These are phyloP conservation scores for Syncephalastrum monosporum DNA, from an alignment of 371 early-diverging fungal species.

Conservation along the genomic window DNA sequence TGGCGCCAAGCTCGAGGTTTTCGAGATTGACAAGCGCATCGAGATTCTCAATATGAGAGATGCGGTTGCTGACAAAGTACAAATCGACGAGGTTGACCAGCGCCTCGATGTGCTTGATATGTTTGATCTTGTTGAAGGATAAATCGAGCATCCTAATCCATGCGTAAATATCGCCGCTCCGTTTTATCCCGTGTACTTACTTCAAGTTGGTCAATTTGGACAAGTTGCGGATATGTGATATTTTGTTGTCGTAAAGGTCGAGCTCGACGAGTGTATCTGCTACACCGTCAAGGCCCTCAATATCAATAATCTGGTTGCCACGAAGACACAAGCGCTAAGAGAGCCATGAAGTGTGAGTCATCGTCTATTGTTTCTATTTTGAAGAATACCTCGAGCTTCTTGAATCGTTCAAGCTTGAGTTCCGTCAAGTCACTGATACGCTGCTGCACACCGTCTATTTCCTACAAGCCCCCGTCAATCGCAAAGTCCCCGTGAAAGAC, in stretches of 20 bases:
- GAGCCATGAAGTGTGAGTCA: background rate
- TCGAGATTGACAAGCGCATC: slow-evolving; percentile 61
- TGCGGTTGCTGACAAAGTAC: slow-evolving; percentile 86
- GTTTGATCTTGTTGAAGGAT: slow-evolving; percentile 89
- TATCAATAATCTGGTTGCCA: slow-evolving; percentile 85
- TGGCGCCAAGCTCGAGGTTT: slow-evolving; percentile 93
- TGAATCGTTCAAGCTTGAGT: slow-evolving; percentile 70
- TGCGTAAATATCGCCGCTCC: too few relatives aligned
- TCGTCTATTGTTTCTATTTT: background rate
- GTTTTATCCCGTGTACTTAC: slow-evolving; percentile 41
- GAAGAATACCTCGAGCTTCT: slow-evolving; percentile 58
- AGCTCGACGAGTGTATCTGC: slow-evolving; percentile 72
- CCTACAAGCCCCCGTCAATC: slow-evolving; percentile 36
- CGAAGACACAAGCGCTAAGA: slow-evolving; percentile 76
- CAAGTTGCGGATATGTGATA: slow-evolving; percentile 73
- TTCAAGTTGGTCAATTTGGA: slow-evolving; percentile 56
- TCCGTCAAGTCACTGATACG: slow-evolving; percentile 61
- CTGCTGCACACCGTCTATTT: slow-evolving; percentile 81
- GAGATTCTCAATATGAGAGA: slow-evolving; percentile 76
- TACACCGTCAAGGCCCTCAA: slow-evolving; percentile 66
- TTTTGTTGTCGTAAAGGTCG: slow-evolving; percentile 96
- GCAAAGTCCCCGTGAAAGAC: too few relatives aligned
- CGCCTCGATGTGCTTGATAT: slow-evolving; percentile 61
- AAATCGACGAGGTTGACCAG: slow-evolving; percentile 63
- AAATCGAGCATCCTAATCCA: slow-evolving; percentile 73